Percentiles rank a stretch among this genome's conserved stretches.
These are phyloP conservation scores for Radiomyces spectabilis DNA, from an alignment of 192 early-diverging fungal species.

Conservation along the genomic window DNA sequence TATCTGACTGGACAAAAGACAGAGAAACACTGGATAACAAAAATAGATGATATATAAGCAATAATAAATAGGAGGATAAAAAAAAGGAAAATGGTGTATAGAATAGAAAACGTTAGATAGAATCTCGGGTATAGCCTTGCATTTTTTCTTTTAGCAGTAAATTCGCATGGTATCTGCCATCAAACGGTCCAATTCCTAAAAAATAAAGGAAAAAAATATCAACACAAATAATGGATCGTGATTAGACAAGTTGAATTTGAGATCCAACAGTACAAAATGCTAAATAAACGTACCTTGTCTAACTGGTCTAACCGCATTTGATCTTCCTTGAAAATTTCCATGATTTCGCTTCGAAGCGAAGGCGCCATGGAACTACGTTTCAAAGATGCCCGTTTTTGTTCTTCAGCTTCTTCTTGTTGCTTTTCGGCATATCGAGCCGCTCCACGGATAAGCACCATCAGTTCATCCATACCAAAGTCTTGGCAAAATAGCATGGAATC, in stretches of 20 bases:
- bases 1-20: no score
- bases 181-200: conserved; percentile 28
- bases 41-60: no score
- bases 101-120: no score
- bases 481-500: conserved; percentile 27
- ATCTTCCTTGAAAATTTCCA: conserved; percentile 3
- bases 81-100: no score
- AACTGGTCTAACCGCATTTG: conserved; percentile 15
- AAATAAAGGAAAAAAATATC: background rate
- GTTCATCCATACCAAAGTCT: conserved; percentile 39
- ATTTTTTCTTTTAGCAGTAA: no score
- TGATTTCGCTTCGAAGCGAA: conserved; percentile 16
- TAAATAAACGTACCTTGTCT: conserved; percentile 21
- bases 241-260: no score
- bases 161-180: no score
- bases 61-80: no score
- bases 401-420: conserved; percentile 1
- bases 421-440: conserved; percentile 12
- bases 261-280: no score
- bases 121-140: no score
- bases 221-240: background rate
- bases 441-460: conserved; percentile 32
- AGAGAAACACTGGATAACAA: no score
- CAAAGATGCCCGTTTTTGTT: background rate
- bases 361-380: background rate